These are phyloP conservation scores for Nicotiana knightiana DNA, from an alignment of 257 asterid species.

Conservation along the genomic window DNA sequence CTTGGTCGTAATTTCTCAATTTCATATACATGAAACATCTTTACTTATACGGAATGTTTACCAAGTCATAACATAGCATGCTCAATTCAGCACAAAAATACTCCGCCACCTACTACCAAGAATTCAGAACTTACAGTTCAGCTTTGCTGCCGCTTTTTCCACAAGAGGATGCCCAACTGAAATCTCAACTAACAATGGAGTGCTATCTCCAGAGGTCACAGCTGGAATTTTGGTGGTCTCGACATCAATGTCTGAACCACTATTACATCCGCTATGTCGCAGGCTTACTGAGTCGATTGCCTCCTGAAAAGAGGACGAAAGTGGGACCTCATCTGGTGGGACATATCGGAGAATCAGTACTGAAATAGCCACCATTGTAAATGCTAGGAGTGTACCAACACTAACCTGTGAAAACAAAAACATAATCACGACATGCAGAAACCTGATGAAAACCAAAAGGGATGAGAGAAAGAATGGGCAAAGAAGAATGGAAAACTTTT, in stretches of 20 bases:
- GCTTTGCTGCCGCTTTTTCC: conserved; percentile 45
- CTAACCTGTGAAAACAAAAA: conserved; percentile 63
- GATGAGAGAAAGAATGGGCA: background rate
- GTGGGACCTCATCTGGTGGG: conserved; percentile 90
- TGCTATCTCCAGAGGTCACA: conserved; percentile 25
- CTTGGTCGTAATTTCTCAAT: background rate
- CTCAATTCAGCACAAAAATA: background rate
- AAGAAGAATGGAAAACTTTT: background rate
- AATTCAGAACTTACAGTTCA: conserved; percentile 46
- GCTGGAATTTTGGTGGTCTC: conserved; percentile 29
- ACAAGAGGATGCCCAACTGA: conserved; percentile 39
- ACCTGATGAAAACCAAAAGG: background rate
- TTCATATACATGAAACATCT: background rate
- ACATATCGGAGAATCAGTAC: conserved; percentile 86
- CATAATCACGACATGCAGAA: conserved; percentile 9
- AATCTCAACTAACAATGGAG: conserved; percentile 36
- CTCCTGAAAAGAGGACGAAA: conserved; percentile 74
- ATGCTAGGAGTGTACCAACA: conserved; percentile 98
- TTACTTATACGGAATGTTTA: background rate
- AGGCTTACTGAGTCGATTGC: conserved; percentile 76
- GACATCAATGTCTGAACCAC: conserved; percentile 25
- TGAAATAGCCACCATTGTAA: conserved; percentile 86
- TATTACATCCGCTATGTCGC: conserved; percentile 29
- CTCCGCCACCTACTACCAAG: background rate
- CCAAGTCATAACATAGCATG: background rate